These are phyloP conservation scores for Fusarium oxysporum DNA, from an alignment of 2,329 filamentous ascomycete species.

Conservation along the genomic window DNA sequence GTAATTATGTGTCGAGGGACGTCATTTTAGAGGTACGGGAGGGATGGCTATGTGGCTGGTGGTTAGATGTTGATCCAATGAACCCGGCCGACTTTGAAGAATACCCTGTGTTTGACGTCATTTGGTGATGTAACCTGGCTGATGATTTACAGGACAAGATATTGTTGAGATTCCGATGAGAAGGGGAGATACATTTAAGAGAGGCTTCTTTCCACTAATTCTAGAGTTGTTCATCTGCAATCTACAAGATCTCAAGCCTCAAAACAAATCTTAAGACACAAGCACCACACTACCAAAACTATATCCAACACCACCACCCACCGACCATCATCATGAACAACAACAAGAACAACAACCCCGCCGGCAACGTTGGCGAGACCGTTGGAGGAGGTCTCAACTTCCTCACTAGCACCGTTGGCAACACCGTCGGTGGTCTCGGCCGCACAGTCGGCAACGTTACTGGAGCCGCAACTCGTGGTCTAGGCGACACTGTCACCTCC, in stretches of 20 bases:
- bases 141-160: slow-evolving; percentile 23
- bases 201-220: slow-evolving; percentile 4
- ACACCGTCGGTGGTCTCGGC: slow-evolving; percentile 55
- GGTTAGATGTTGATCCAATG: slow-evolving; percentile 19
- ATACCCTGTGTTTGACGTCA: slow-evolving; percentile 41
- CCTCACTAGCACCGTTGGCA: slow-evolving; percentile 55
- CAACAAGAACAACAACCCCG: slow-evolving; percentile 43
- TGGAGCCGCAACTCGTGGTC: slow-evolving; percentile 65
- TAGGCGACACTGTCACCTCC: slow-evolving; percentile 66
- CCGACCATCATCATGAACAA: slow-evolving; percentile 36
- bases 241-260: slow-evolving; percentile 6
- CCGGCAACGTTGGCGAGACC: slow-evolving; percentile 49
- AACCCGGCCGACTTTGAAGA: slow-evolving; percentile 14
- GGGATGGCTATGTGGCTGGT: slow-evolving; percentile 32
- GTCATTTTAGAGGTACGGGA: slow-evolving; percentile 36
- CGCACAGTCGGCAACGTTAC: slow-evolving; percentile 56
- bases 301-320: not conserved
- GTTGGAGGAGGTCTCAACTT: slow-evolving; percentile 53
- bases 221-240: not conserved
- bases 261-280: not conserved
- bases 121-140: slow-evolving; percentile 23
- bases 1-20: slow-evolving; percentile 38
- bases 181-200: slow-evolving; percentile 17
- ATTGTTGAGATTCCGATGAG: slow-evolving; percentile 11
- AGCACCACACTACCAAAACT: not conserved